Evolutionary conservation across 768 basidiomycete species (phyloP).

Genomic region (Amanita pseudoporphyria): DNA sequence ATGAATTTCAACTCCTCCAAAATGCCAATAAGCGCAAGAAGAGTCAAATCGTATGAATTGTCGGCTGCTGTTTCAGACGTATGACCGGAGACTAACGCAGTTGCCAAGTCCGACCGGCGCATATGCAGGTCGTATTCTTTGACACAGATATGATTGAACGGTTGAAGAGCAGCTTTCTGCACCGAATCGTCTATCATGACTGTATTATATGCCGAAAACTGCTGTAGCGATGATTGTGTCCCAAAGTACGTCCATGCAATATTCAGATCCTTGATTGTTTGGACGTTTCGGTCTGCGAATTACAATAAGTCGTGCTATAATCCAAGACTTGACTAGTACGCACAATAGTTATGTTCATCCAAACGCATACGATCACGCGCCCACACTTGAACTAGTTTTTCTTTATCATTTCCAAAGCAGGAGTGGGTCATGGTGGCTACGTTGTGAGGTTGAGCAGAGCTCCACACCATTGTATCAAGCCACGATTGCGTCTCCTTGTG

Average conservation of each 20-base stretch:
- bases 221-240: conserved; percentile 9
- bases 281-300: neutral
- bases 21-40: conserved; percentile 60
- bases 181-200: conserved; percentile 49
- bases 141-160: conserved; percentile 74
- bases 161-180: conserved; percentile 56
- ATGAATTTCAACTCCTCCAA: conserved; percentile 49
- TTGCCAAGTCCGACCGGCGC: conserved; percentile 23
- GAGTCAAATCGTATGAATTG: conserved; percentile 35
- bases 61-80: neutral
- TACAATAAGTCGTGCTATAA: no score
- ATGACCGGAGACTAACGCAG: neutral
- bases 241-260: conserved; percentile 47
- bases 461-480: conserved; percentile 87
- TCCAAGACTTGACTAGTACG: neutral
- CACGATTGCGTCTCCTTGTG: conserved; percentile 45
- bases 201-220: conserved; percentile 35
- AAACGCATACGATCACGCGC: conserved; percentile 41
- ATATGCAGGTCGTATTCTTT: conserved; percentile 47
- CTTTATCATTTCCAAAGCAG: conserved; percentile 37
- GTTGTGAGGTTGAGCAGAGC: conserved; percentile 74
- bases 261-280: conserved; percentile 60
- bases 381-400: conserved; percentile 59
- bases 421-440: conserved; percentile 67
- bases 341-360: neutral